Base-by-base conservation (phyloP, 1,284 basidiomycete species). In the Trichosporon ovoides region DNA sequence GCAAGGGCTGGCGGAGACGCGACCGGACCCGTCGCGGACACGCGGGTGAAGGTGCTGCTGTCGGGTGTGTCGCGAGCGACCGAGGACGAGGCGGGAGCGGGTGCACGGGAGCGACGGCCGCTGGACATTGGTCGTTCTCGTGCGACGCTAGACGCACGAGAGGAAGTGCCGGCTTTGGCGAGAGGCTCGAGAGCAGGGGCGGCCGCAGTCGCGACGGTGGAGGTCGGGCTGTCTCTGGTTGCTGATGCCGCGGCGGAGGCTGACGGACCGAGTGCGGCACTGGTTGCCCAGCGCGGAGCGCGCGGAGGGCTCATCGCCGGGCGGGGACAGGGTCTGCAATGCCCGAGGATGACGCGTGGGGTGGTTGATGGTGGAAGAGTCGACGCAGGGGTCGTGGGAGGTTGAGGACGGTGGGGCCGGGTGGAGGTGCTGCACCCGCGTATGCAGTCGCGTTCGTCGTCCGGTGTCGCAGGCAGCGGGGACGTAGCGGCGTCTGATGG, bases 221-320 rank as follows among this genome's bases (percentile, higher is more conserved):
- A 48, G 43, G 43, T 31, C 14, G 7, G 43, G n/a, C n/a, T 22
- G n/a, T 48, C 43, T 31, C 28, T 48, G 13, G 43, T 7, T 24
- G 43, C 16, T 22, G 43, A n/a, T 16, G 24, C 22, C 12, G 43
- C 43, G 22, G 18, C 16, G 35, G 35, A 14, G 22, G 22, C 43
- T 9, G 43, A 18, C 43, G 43, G 43, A 7, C 10, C 28, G 43
- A 28, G 22, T 14, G 43, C 24, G 10, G 43, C 43, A 48, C 43
- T 48, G 43, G 43, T 48, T 31, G 43, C 43, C 43, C 43, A 48
- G 43, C 43, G 43, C 43, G 43, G 43, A 48, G 43, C 43, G 22
- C 43, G 43, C 43, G 43, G 43, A 16, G 43, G 43, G 43, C 43
- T 48, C 43, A 48, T 48, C 43, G 43, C 43, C 43, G 43, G 43